These are phyloP conservation scores for Helotiales sp. DNA, from an alignment of 2,329 filamentous ascomycete species.

Conservation along the genomic window DNA sequence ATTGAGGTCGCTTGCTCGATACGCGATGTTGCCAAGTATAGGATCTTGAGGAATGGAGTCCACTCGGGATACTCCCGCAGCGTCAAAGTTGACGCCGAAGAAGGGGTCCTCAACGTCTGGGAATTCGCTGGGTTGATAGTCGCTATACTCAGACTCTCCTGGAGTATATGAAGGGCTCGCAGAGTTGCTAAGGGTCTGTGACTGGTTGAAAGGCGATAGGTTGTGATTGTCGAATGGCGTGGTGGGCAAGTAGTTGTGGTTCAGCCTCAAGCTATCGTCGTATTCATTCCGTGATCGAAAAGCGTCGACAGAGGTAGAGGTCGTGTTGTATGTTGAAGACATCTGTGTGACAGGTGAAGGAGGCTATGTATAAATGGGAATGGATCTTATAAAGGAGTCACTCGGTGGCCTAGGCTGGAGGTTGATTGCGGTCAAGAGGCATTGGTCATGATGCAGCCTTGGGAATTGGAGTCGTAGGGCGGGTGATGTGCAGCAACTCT, in stretches of 20 bases:
- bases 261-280: constrained; percentile 25
- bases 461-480: constrained; percentile 9
- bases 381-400: constrained; percentile 18
- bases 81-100: constrained; percentile 37
- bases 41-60: constrained; percentile 24
- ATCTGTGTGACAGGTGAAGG: constrained; percentile 29
- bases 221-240: constrained; percentile 24
- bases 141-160: constrained; percentile 33
- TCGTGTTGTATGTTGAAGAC: constrained; percentile 32
- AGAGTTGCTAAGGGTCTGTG: constrained; percentile 32
- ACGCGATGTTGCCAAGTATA: constrained; percentile 14
- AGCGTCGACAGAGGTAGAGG: constrained; percentile 26
- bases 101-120: constrained; percentile 34
- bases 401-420: constrained; percentile 19
- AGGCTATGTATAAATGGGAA: constrained; percentile 31
- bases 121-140: constrained; percentile 32
- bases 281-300: constrained; percentile 27
- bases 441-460: constrained; percentile 32
- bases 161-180: constrained; percentile 33
- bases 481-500: constrained; percentile 16
- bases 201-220: constrained; percentile 30
- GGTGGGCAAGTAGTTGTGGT: constrained; percentile 22
- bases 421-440: constrained; percentile 25
- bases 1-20: constrained; percentile 20
- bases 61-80: constrained; percentile 27